Conservation (phyloP, 140 eudicot genomes). For the Senecio squalidus region DNA sequence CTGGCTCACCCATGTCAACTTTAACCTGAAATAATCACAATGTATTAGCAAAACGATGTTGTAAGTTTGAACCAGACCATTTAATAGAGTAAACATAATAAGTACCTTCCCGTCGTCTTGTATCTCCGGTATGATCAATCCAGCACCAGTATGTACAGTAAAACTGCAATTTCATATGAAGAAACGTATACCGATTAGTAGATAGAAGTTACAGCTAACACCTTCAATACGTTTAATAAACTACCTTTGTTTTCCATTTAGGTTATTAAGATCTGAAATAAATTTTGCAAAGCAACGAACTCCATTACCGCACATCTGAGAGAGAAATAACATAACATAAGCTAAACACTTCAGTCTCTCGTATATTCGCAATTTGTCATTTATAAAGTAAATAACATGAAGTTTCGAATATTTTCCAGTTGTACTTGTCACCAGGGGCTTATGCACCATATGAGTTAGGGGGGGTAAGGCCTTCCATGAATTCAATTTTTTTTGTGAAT, state of each 20-base stretch:
- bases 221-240: neutral
- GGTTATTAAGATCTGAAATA: slow-evolving; percentile 70
- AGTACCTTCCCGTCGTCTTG: slow-evolving; percentile 95
- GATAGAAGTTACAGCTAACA: slow-evolving; percentile 1
- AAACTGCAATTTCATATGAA: slow-evolving; percentile 41
- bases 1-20: slow-evolving; percentile 98
- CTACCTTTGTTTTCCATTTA: slow-evolving; percentile 66
- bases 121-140: slow-evolving; percentile 88
- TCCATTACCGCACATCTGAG: slow-evolving; percentile 98
- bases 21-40: slow-evolving; percentile 56
- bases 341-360: neutral
- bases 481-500: too few relatives aligned
- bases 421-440: too few relatives aligned
- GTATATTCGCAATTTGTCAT: neutral
- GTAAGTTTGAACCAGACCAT: too few relatives aligned
- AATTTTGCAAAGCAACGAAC: slow-evolving; percentile 96
- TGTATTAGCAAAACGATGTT: too few relatives aligned
- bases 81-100: too few relatives aligned
- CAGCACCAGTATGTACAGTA: slow-evolving; percentile 94
- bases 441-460: too few relatives aligned
- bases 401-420: too few relatives aligned
- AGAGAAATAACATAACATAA: slow-evolving; percentile 8
- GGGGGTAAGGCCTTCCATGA: too few relatives aligned
- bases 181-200: neutral
- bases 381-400: too few relatives aligned